Base-by-base conservation (phyloP, 2,329 filamentous ascomycete species). In the Xylariaceae sp. region DNA sequence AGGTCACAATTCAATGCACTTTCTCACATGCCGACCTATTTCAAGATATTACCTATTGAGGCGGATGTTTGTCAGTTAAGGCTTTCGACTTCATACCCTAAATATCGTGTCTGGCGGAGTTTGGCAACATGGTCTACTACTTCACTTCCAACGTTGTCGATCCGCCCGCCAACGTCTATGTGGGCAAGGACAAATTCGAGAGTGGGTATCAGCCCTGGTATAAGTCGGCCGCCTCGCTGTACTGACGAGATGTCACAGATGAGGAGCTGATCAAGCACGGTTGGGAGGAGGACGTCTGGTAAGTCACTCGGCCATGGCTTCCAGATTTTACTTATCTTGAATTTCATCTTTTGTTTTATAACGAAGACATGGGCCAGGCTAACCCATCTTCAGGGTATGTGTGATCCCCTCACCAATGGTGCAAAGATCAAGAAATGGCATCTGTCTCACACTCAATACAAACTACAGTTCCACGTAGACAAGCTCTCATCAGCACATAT, bases 161-260 rank as follows among this genome's bases (percentile, higher is more conserved):
- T 11, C 92, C 94, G 2, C 68, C 90, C 31, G 92, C 90, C 39
- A 91, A 86, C 67, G 84, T 99, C 65, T 99, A 99, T 68, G 90
- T 96, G 52, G 94, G 94, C 70, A 99, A 97, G 72, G 94, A 99
- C 77, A 99, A 99, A 74, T 91, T 94, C 62, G 94, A 99, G 76
- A 99, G 94, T 96, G 77, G 65, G 85, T 61, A 40, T 41, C 40
- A 2, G 36, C 42, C 44, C 41, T 42, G n/a, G 33, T 48, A 33
- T 48, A 51, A 48, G 48, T 55, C 22, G 32, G 38, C 41, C 43
- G 22, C 48, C 51, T 49, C 27, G 45, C 43, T n/a, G 36, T 48
- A 39, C 45, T 57, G 47, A 53, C 45, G 30, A 30, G 22, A 50
- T 54, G 43, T 38, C 41, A 56, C 67, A 99, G 94, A 97, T 74